Conservation (phyloP, 805 yeast species). For the Candida sonorensis region DNA sequence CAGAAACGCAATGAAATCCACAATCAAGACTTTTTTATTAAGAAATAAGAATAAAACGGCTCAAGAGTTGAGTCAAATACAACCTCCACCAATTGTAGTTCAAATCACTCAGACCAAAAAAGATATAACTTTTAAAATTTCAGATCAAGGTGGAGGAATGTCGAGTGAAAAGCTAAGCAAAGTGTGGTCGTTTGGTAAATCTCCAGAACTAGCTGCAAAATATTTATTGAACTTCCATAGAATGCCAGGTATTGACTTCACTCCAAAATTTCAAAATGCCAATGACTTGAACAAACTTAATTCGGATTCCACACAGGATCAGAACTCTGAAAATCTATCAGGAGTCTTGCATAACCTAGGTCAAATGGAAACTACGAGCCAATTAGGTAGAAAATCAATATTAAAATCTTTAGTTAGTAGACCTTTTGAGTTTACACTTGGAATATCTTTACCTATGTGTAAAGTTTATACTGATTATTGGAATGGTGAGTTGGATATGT, state of each 20-base stretch:
- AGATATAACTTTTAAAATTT: conserved; percentile 66
- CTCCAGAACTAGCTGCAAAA: conserved; percentile 49
- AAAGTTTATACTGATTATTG: conserved; percentile 92
- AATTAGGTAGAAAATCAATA: conserved; percentile 36
- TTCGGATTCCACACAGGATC: not conserved
- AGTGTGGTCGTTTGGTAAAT: conserved; percentile 85
- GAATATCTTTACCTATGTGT: conserved; percentile 89
- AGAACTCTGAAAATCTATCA: conserved; percentile 7
- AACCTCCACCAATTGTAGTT: conserved; percentile 71
- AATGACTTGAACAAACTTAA: conserved; percentile 8
- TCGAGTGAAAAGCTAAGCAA: conserved; percentile 48
- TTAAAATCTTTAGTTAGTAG: conserved; percentile 61
- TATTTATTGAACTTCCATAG: conserved; percentile 62
- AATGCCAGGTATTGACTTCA: conserved; percentile 53
- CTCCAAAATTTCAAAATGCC: conserved; percentile 20
- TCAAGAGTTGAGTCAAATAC: conserved; percentile 9
- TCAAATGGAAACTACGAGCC: conserved; percentile 22
- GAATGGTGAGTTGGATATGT: conserved; percentile 85
- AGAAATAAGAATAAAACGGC: conserved; percentile 11
- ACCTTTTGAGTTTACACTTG: conserved; percentile 68
- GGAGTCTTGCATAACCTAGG: conserved; percentile 26
- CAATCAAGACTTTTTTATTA: conserved; percentile 43
- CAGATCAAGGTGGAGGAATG: conserved; percentile 91
- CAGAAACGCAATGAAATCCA: conserved; percentile 80
- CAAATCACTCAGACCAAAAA: conserved; percentile 62